Base-by-base conservation (phyloP, 306 rosid species). In the Fagus sylvatica region DNA sequence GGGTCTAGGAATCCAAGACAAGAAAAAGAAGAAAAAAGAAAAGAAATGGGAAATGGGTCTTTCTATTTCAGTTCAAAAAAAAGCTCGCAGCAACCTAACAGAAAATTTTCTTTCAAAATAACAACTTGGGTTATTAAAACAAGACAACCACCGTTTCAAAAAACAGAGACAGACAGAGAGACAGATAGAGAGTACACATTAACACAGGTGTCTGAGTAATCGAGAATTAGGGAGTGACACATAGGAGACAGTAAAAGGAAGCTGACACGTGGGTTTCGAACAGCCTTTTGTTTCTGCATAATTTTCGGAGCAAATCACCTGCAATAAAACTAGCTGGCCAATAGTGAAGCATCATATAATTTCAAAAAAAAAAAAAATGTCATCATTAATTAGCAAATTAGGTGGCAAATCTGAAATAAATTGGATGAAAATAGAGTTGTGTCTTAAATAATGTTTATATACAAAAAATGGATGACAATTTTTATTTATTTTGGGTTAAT, bases 191-290 rank as follows among this genome's bases (percentile, higher is more conserved):
- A 19, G 49, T 79, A 28, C 48, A 16, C n/a, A 28, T 37, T 22
- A 49, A 64, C 51, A 81, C 77, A 80, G 79, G 78, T 82, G 83
- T 79, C 75, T 68, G 72, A 73, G 80, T 9, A 71, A 42, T 81
- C 75, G 84, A 73, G 70, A 62, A 81, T 71, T 73, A 74, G 71
- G 68, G 65, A 77, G 19, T 59, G 74, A 79, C 87, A 85, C 81
- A 61, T 53, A 43, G 76, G 75, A 60, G 65, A 69, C 34, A 6
- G 51, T 1, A 8, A 64, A 37, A 78, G 33, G 55, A 39, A 7
- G 30, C 3, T 19, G 77, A 75, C 87, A 78, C 86, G 87, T 67
- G 82, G 78, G 12, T 79, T 5, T 22, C 30, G 12, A 28, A 70
- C 12, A 64, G 53, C 68, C 48, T 49, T 61, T 49, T 12, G 37